Percentiles rank a stretch among this genome's conserved stretches.
These are phyloP conservation scores for Fraxinus pennsylvanica DNA, from an alignment of 257 asterid species.

Conservation along the genomic window DNA sequence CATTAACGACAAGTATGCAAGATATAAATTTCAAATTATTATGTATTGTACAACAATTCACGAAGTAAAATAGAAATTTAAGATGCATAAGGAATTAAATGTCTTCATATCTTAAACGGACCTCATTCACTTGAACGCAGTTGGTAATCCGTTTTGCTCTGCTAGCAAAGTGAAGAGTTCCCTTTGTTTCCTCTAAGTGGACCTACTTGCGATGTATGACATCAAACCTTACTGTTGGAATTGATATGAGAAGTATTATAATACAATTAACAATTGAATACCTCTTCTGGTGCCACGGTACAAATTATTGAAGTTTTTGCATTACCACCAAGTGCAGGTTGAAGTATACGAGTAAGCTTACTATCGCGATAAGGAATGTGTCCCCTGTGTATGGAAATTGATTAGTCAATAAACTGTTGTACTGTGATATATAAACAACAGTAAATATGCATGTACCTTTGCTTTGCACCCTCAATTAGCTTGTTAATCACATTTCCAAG, in stretches of 20 bases:
- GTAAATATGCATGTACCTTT: conserved; percentile 52
- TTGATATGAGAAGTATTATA: conserved; percentile 11
- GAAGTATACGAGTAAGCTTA: conserved; percentile 97
- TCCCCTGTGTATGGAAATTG: conserved; percentile 52
- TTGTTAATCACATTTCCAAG: conserved; percentile 98
- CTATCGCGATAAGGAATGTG: conserved; percentile 99
- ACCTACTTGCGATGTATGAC: conserved; percentile 39
- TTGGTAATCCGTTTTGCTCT: conserved; percentile 96
- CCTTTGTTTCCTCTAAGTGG: conserved; percentile 91
- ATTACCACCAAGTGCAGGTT: conserved; percentile 99
- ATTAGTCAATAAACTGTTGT: conserved; percentile 20
- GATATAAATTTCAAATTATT: conserved; percentile 1
- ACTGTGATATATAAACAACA: not conserved
- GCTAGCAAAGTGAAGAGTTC: conserved; percentile 98
- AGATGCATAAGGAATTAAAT: conserved; percentile 9
- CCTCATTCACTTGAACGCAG: conserved; percentile 99
- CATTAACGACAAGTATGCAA: conserved; percentile 4
- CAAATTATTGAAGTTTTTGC: conserved; percentile 97
- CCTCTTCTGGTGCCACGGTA: conserved; percentile 98
- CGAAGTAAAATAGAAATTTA: not conserved
- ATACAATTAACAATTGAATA: conserved; percentile 28
- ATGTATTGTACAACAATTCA: not conserved
- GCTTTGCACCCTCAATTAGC: conserved; percentile 92
- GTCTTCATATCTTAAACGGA: conserved; percentile 27
- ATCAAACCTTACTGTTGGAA: conserved; percentile 14